phyloP scores from a whole-genome alignment of 129 eudicot species.

The Pulicaria dysenterica region DNA sequence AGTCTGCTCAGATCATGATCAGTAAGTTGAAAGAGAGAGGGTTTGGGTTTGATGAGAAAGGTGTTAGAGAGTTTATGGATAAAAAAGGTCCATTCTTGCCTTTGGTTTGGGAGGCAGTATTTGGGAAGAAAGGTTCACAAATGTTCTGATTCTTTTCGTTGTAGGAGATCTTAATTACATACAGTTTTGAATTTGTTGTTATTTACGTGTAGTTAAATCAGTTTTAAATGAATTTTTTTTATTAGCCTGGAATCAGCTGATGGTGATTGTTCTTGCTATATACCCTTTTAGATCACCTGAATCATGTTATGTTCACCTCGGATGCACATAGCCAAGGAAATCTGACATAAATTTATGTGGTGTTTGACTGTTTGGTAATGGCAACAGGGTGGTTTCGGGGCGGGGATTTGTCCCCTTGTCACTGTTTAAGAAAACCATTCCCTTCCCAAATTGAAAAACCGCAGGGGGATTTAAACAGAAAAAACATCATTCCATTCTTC shows the following conservation, averaged over 20 bases:
- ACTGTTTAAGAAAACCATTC: no score
- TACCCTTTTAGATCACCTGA: neutral
- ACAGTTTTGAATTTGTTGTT: no score
- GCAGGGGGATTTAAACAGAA: no score
- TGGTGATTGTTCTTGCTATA: neutral
- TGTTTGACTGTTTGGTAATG: neutral
- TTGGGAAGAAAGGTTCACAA: conserved; percentile 62
- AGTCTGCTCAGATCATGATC: conserved; percentile 58
- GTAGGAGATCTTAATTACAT: neutral
- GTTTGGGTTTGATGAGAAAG: conserved; percentile 64
- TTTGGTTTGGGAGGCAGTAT: conserved; percentile 84
- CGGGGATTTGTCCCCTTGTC: no score
- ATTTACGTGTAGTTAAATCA: no score
- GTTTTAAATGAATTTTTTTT: no score
- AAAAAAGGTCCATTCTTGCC: conserved; percentile 80
- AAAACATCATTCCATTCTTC: no score
- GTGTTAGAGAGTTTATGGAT: conserved; percentile 64
- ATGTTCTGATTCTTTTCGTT: conserved; percentile 23
- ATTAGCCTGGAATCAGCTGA: neutral
- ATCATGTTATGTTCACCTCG: no score
- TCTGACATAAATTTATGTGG: neutral
- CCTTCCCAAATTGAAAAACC: no score
- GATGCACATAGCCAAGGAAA: no score
- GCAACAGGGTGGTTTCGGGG: no score
- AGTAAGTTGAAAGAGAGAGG: conserved; percentile 62